Conservation (phyloP, 139 green algal species). For the Picochlorum sp. region DNA sequence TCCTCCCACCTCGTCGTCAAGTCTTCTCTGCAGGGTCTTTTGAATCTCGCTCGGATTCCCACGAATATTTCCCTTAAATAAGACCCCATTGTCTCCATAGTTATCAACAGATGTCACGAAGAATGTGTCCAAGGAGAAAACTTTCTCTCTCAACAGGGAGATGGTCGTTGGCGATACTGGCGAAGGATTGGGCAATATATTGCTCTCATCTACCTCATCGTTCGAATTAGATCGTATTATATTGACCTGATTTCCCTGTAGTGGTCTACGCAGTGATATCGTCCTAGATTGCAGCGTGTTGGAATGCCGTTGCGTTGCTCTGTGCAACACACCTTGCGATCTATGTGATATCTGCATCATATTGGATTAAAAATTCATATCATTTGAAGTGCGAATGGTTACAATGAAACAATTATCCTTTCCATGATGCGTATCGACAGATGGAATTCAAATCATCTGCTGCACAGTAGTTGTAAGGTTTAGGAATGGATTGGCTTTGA, state of each 20-base stretch:
- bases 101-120: conserved; percentile 72
- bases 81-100: conserved; percentile 53
- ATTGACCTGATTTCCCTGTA: too few species aligned
- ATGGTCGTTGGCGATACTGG: conserved; percentile 45
- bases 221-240: too few species aligned
- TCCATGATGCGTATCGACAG: too few species aligned
- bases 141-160: conserved; percentile 49
- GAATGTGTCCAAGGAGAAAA: conserved; percentile 84
- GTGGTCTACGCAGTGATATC: too few species aligned
- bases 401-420: too few species aligned
- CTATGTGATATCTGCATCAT: too few species aligned
- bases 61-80: conserved; percentile 83
- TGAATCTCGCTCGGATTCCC: conserved; percentile 44
- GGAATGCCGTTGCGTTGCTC: too few species aligned
- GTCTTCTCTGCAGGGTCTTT: conserved; percentile 38
- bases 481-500: conserved; percentile 91
- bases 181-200: neutral
- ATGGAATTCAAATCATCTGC: neutral
- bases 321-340: too few species aligned
- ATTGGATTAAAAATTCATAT: too few species aligned
- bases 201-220: too few species aligned
- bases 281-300: too few species aligned
- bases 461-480: neutral
- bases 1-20: conserved; percentile 42
- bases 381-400: too few species aligned